phyloP scores from a whole-genome alignment of 495 filamentous ascomycete genomes.

The Bryoglossum gracile region DNA sequence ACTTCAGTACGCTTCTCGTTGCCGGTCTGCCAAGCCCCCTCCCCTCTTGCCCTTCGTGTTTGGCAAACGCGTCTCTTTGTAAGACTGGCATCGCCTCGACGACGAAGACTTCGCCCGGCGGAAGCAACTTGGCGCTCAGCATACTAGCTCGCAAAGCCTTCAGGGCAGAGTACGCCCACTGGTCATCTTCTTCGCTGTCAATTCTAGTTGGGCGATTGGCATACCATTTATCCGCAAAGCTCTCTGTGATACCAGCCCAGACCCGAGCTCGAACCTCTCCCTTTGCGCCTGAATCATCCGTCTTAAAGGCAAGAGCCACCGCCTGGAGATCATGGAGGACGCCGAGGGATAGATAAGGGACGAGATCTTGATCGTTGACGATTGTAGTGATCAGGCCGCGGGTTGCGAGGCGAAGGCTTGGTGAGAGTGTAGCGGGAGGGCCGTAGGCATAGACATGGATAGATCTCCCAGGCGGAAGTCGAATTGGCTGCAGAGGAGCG shows the following conservation, averaged over 20 bases:
- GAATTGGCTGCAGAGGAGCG: conserved; percentile 30
- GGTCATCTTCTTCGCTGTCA: conserved; percentile 43
- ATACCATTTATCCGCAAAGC: conserved; percentile 41
- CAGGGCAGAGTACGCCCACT: conserved; percentile 64
- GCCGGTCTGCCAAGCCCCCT: conserved; percentile 50
- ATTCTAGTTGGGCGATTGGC: conserved; percentile 13
- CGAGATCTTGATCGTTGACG: conserved; percentile 64
- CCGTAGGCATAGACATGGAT: conserved; percentile 79
- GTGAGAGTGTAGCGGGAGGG: conserved; percentile 65
- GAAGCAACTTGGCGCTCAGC: conserved; percentile 61
- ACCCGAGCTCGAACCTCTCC: conserved; percentile 59
- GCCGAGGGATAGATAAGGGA: conserved; percentile 67
- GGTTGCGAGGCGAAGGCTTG: conserved; percentile 62
- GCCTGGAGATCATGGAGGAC: conserved; percentile 70
- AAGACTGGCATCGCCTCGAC: conserved; percentile 57
- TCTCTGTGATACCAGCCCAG: conserved; percentile 49
- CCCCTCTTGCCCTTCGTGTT: conserved; percentile 5
- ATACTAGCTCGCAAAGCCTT: conserved; percentile 60
- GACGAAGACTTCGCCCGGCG: conserved; percentile 70
- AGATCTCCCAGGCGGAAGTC: conserved; percentile 56
- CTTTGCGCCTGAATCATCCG: conserved; percentile 56
- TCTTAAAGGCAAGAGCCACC: conserved; percentile 63
- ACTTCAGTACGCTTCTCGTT: conserved; percentile 56
- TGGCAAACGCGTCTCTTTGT: conserved; percentile 12
- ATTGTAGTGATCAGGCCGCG: conserved; percentile 70